Base-by-base conservation (phyloP, 306 rosid genomes). In the Vigna trinervia region DNA sequence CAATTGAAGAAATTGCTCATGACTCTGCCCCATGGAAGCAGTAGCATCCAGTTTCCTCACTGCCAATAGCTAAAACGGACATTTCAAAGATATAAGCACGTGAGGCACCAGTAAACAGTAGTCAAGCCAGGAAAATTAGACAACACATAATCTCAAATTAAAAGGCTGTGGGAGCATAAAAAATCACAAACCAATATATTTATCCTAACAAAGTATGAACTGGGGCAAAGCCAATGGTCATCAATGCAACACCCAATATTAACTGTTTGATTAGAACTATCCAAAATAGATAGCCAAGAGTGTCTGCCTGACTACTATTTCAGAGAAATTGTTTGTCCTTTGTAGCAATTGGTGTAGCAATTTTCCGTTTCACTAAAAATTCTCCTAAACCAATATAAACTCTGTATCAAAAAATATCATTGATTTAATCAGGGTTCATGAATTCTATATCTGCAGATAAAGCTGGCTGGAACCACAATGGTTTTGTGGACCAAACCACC, bases 11-110 rank as follows among this genome's bases (percentile, higher is more conserved):
- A 93, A 91, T 30, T 87, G 91, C 23, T 87, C 92, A 46, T 86
- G 89, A 66, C 46, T 86, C 81, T 84, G 91, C 59, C 65, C 88
- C 77, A 47, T 81, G 13, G 78, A 88, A 71, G 88, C 83, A 54
- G 84, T 69, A 34, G 67, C 70, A 52, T 88, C 88, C 81, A 93
- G 80, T 80, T 93, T 93, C 91, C 87, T 91, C 72, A 93, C 92
- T 34, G 92, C 98, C 85, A 93, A 82, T 46, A 87, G 67, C 96
- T 89, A 78, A 17, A 81, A 36, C 20, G 61, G 67, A 65, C 17
- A 64, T 77, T 63, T 22, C 51, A 41, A 45, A 64, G 71, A 46
- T 22, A 62, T 64, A 54, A 54, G 75, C 50, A 73, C 28, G 10
- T 6, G 61, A 65, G 41, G 12, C 43, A 39, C 1, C 2, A 12